Evolutionary conservation across 768 basidiomycete species (phyloP).

Genomic region (Boletus sp.): DNA sequence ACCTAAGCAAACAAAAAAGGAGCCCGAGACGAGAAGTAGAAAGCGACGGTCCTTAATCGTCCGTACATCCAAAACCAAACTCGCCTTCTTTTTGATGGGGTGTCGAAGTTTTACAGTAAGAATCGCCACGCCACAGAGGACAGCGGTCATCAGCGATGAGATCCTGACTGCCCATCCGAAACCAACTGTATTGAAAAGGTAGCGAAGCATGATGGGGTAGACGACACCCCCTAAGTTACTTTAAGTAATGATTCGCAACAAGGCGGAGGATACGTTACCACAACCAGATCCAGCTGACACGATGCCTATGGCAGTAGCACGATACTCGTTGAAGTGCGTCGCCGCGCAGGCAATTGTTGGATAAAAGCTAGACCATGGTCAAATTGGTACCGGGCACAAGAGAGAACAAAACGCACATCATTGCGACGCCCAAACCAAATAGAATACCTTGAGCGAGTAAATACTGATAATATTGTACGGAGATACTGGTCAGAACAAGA

Average conservation of each 20-base stretch:
- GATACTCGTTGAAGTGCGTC: slow-evolving; percentile 60
- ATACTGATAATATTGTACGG: slow-evolving; percentile 55
- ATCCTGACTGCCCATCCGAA: slow-evolving; percentile 64
- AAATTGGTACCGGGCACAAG: slow-evolving; percentile 2
- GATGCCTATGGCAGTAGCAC: slow-evolving; percentile 71
- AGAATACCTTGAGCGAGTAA: slow-evolving; percentile 60
- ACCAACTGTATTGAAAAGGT: slow-evolving; percentile 51
- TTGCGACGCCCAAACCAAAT: slow-evolving; percentile 62
- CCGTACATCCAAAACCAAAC: slow-evolving; percentile 22
- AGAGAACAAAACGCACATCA: slow-evolving; percentile 46
- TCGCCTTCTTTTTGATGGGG: slow-evolving; percentile 14
- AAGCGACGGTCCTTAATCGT: slow-evolving; percentile 50
- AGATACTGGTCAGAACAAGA: slow-evolving; percentile 60
- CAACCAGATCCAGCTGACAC: slow-evolving; percentile 67
- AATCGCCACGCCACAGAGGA: slow-evolving; percentile 46
- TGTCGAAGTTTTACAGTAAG: slow-evolving; percentile 41
- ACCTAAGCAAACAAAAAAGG: slow-evolving; percentile 62
- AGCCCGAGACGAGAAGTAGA: slow-evolving; percentile 49
- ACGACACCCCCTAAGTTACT: slow-evolving; percentile 54
- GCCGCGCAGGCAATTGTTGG: slow-evolving; percentile 64
- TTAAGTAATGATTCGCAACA: slow-evolving; percentile 20
- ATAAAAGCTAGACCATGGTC: slow-evolving; percentile 51
- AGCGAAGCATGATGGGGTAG: slow-evolving; percentile 63
- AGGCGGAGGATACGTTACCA: slow-evolving; percentile 36
- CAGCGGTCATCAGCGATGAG: slow-evolving; percentile 47